Percentiles rank a stretch among this genome's conserved stretches.
Evolutionary conservation across 176 grass and related monocot genomes (phyloP).

Genomic region (Raddia distichophylla): DNA sequence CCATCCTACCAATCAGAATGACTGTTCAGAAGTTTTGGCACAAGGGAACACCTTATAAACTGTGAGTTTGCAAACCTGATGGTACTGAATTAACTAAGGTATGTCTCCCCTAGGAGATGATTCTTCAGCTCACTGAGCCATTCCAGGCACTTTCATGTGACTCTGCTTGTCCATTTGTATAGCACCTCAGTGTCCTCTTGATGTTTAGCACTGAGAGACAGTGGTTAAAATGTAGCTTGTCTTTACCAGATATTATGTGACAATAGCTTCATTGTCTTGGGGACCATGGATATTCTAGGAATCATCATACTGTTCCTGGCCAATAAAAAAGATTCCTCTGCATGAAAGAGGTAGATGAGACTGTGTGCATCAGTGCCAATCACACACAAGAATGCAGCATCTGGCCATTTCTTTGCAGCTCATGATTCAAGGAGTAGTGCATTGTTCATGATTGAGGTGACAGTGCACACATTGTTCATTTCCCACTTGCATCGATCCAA

Average conservation of each 20-base stretch:
- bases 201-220: background rate
- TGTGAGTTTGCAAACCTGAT: background rate
- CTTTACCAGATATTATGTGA: slow-evolving; percentile 29
- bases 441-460: background rate
- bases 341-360: slow-evolving; percentile 3
- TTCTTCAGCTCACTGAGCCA: slow-evolving; percentile 2
- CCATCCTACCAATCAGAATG: background rate
- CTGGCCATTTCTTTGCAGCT: background rate
- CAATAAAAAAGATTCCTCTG: slow-evolving; percentile 42
- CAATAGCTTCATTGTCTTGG: slow-evolving; percentile 2
- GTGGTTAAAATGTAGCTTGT: slow-evolving; percentile 14
- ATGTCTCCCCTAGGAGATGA: slow-evolving; percentile 19
- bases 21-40: background rate
- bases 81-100: background rate
- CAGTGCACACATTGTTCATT: background rate
- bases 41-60: background rate
- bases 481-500: background rate
- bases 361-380: slow-evolving; percentile 7
- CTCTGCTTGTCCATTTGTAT: background rate
- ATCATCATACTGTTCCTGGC: background rate
- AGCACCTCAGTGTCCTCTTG: background rate
- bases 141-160: slow-evolving; percentile 25
- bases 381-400: slow-evolving; percentile 3
- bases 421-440: background rate
- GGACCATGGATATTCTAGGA: slow-evolving; percentile 37